These are phyloP conservation scores for Ceratocystis albifundus DNA, from an alignment of 2,329 filamentous ascomycete genomes.

Conservation along the genomic window DNA sequence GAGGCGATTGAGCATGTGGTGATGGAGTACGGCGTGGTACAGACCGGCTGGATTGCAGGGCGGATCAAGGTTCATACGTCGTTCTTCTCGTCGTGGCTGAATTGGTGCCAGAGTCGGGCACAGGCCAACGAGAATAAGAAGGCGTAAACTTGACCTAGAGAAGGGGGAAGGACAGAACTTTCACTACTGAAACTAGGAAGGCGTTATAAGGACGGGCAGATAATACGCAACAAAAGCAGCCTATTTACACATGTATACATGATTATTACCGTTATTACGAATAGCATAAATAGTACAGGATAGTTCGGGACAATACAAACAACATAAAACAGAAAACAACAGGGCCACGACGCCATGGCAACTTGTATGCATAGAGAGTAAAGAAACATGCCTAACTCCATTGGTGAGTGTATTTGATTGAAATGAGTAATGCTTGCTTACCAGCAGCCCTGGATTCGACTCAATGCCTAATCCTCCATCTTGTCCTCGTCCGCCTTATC, in stretches of 20 bases:
- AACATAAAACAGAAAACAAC: not conserved
- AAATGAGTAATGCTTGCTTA: conserved; percentile 10
- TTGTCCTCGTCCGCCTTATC: conserved; percentile 56
- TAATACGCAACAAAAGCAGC: not conserved
- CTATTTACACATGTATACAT: not conserved
- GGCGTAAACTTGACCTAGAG: not conserved
- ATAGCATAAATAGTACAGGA: not conserved
- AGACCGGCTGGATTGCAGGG: conserved; percentile 46
- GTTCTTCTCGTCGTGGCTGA: conserved; percentile 63
- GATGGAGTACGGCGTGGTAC: conserved; percentile 52
- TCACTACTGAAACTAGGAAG: not conserved
- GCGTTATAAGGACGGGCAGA: not conserved
- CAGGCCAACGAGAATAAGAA: conserved; percentile 18
- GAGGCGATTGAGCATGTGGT: conserved; percentile 44
- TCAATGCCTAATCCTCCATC: conserved; percentile 65
- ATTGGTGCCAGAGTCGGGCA: conserved; percentile 52
- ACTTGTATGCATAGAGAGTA: not conserved
- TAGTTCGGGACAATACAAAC: no score
- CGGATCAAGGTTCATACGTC: conserved; percentile 49
- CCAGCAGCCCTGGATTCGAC: not conserved
- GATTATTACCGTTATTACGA: not conserved
- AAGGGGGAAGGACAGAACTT: not conserved
- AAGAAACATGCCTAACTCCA: not conserved
- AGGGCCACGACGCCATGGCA: not conserved
- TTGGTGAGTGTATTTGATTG: not conserved